Evolutionary conservation across 2,329 filamentous ascomycete genomes (phyloP).

Genomic region (Fusarium sp.): DNA sequence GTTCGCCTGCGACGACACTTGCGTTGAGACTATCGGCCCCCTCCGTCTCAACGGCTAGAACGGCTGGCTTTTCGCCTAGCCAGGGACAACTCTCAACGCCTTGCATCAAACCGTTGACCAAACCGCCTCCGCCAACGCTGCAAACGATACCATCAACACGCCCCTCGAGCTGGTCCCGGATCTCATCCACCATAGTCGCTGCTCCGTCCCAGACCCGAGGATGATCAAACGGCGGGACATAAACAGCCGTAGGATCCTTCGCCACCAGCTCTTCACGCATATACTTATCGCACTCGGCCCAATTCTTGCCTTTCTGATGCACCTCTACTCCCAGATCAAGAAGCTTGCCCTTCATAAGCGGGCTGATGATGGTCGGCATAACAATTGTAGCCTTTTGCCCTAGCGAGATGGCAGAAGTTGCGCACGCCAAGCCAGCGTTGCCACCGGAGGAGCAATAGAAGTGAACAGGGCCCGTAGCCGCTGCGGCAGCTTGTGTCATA

Average conservation of each 20-base stretch:
- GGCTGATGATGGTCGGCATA: conserved; percentile 73
- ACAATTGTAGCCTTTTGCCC: conserved; percentile 78
- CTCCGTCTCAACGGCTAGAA: conserved; percentile 80
- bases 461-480: conserved; percentile 59
- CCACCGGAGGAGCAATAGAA: conserved; percentile 87
- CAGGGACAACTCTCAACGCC: conserved; percentile 66
- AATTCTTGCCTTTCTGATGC: conserved; percentile 74
- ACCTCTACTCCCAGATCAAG: conserved; percentile 75
- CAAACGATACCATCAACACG: conserved; percentile 78
- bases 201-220: conserved; percentile 75
- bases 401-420: conserved; percentile 75
- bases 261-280: conserved; percentile 69
- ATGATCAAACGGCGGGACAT: conserved; percentile 78
- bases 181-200: conserved; percentile 66
- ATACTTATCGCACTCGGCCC: conserved; percentile 76
- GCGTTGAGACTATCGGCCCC: conserved; percentile 78
- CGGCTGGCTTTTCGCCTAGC: conserved; percentile 55
- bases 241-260: conserved; percentile 66
- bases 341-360: conserved; percentile 78
- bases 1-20: conserved; percentile 65
- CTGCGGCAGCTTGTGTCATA: conserved; percentile 60
- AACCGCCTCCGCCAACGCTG: conserved; percentile 82
- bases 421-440: conserved; percentile 86
- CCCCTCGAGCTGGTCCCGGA: conserved; percentile 55
- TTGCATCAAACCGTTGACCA: conserved; percentile 80